phyloP scores from a whole-genome alignment of 2,329 filamentous ascomycete species.

The Hypoxylon sp. region DNA sequence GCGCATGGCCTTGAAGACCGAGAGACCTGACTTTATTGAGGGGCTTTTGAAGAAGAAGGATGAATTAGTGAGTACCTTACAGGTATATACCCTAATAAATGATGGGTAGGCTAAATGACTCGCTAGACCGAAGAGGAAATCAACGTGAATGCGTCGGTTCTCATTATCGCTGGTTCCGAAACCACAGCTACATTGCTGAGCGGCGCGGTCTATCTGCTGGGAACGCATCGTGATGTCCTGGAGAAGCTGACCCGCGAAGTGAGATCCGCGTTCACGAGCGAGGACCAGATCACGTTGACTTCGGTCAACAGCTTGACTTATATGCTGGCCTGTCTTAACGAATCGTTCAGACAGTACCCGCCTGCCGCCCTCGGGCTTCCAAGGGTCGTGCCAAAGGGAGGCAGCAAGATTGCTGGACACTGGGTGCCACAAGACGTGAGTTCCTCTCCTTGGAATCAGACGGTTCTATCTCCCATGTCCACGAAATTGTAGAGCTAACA shows the following conservation, averaged over 20 bases:
- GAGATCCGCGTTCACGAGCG: conserved; percentile 54
- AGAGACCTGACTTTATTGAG: conserved; percentile 40
- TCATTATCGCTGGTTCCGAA: conserved; percentile 61
- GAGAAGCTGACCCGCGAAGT: conserved; percentile 57
- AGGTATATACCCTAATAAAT: neutral
- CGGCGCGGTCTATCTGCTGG: conserved; percentile 54
- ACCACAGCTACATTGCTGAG: conserved; percentile 61
- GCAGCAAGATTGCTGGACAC: conserved; percentile 35
- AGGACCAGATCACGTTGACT: conserved; percentile 52
- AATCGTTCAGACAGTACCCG: conserved; percentile 54
- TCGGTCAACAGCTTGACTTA: conserved; percentile 49
- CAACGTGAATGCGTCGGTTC: conserved; percentile 47
- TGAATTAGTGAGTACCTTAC: neutral
- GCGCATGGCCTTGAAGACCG: conserved; percentile 38
- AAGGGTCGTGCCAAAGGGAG: conserved; percentile 36
- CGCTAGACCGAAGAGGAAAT: conserved; percentile 44
- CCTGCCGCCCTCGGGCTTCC: conserved; percentile 50
- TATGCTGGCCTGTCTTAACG: conserved; percentile 54
- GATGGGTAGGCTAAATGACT: neutral
- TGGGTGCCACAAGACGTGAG: conserved; percentile 40
- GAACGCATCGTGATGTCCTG: conserved; percentile 54
- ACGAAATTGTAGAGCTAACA: neutral
- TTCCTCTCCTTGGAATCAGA: neutral
- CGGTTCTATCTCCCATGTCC: neutral
- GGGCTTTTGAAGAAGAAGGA: conserved; percentile 36